Percentiles rank a stretch among this genome's conserved stretches.
phyloP scores from a whole-genome alignment of 2,329 filamentous ascomycete genomes.

The Dactylellina parvicollis region DNA sequence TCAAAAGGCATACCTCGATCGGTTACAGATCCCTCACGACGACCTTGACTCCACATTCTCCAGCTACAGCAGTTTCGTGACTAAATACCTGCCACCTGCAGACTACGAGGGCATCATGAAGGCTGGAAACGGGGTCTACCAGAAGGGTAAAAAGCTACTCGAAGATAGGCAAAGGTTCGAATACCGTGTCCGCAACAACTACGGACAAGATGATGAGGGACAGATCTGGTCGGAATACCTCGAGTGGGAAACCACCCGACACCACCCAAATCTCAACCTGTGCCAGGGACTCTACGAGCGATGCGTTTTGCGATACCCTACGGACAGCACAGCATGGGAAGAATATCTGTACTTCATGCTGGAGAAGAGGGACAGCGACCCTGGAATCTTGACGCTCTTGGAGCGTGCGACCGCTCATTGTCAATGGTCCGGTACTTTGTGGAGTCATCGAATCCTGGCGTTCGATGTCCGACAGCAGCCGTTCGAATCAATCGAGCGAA shows the following conservation, averaged over 20 bases:
- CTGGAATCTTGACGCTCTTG: conserved; percentile 72
- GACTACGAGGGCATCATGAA: conserved; percentile 80
- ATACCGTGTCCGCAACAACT: conserved; percentile 70
- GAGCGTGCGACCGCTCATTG: conserved; percentile 88
- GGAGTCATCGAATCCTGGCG: conserved; percentile 86
- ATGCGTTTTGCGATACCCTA: conserved; percentile 57
- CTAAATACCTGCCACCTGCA: conserved; percentile 72
- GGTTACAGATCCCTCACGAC: conserved; percentile 76
- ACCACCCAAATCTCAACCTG: conserved; percentile 66
- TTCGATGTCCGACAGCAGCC: conserved; percentile 80
- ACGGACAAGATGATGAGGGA: conserved; percentile 67
- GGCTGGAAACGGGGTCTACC: conserved; percentile 71
- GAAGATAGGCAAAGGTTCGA: conserved; percentile 75
- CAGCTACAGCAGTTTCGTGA: conserved; percentile 77
- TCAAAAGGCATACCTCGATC: conserved; percentile 74
- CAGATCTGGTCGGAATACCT: conserved; percentile 74
- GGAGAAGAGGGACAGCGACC: conserved; percentile 55
- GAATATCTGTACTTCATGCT: conserved; percentile 57
- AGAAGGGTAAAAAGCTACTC: conserved; percentile 72
- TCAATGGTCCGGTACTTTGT: conserved; percentile 89
- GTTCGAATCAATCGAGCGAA: conserved; percentile 83
- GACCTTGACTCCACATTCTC: conserved; percentile 80
- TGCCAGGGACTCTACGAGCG: conserved; percentile 57
- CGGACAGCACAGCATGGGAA: conserved; percentile 57
- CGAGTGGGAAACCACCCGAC: conserved; percentile 79